phyloP scores from a whole-genome alignment of 78 protist genomes.

The Andalucia godoyi region DNA sequence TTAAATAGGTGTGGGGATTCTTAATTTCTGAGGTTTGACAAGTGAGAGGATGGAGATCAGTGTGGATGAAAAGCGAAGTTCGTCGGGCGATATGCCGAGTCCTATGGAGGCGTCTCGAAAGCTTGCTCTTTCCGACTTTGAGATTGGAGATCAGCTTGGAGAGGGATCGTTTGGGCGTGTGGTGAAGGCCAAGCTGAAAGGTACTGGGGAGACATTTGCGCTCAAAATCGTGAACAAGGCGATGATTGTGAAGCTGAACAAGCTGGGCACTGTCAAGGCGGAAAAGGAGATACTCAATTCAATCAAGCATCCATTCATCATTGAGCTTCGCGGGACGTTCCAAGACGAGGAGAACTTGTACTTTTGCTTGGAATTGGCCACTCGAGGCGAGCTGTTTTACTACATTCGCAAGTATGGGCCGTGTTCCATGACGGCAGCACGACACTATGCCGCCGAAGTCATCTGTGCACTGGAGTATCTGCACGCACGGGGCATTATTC shows the following conservation, averaged over 20 bases:
- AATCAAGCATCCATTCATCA: constrained; percentile 61
- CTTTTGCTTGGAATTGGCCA: constrained; percentile 15
- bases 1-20: too few species aligned
- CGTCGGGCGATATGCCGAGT: too few species aligned
- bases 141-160: constrained; percentile 6
- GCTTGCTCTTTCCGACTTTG: too few species aligned
- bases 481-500: constrained; percentile 20
- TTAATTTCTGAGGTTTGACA: too few species aligned
- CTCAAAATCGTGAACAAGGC: constrained; percentile 50
- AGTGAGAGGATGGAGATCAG: too few species aligned
- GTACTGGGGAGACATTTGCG: constrained; percentile 36
- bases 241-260: constrained; percentile 30
- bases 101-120: too few species aligned
- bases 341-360: constrained; percentile 26
- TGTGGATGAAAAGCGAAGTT: too few species aligned
- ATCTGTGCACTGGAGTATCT: not conserved
- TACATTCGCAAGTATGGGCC: constrained; percentile 8
- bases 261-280: constrained; percentile 43
- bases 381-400: constrained; percentile 3
- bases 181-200: constrained; percentile 36
- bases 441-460: constrained; percentile 1
- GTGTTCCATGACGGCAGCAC: not conserved
- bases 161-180: constrained; percentile 25
- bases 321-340: constrained; percentile 55
- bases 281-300: constrained; percentile 47